phyloP scores from a whole-genome alignment of 768 basidiomycete genomes.

The Russula dissimulans region DNA sequence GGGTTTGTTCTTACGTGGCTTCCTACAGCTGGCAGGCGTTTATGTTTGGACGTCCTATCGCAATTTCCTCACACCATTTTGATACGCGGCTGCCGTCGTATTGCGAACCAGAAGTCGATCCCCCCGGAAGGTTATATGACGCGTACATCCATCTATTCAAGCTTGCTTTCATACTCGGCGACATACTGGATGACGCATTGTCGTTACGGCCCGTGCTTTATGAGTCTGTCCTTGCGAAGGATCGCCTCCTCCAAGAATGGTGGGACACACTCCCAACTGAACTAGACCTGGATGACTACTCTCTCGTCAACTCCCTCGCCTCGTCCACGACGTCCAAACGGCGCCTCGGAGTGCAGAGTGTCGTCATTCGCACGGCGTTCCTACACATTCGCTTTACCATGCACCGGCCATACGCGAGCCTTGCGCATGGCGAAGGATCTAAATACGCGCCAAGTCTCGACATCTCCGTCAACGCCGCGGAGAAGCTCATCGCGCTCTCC shows the following conservation, averaged over 20 bases:
- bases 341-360: constrained; percentile 62
- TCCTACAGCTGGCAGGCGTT: constrained; percentile 67
- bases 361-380: constrained; percentile 61
- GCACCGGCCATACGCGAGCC: constrained; percentile 60
- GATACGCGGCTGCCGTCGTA: constrained; percentile 64
- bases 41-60: constrained; percentile 66
- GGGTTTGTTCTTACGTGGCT: background rate
- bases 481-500: constrained; percentile 34
- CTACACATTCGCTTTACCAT: constrained; percentile 72
- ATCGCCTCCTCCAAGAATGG: constrained; percentile 58
- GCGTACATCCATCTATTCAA: constrained; percentile 64
- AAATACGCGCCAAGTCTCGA: constrained; percentile 32
- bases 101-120: constrained; percentile 48
- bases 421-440: constrained; percentile 18
- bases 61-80: constrained; percentile 67
- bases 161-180: constrained; percentile 61
- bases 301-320: constrained; percentile 56
- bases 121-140: constrained; percentile 45
- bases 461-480: constrained; percentile 58
- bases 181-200: constrained; percentile 72
- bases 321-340: constrained; percentile 42
- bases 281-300: constrained; percentile 63
- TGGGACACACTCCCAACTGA: constrained; percentile 61
- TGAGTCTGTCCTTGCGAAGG: constrained; percentile 57
- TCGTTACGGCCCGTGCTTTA: constrained; percentile 60